Conservation (phyloP, 305 asterid species). For the Fraxinus xanthoxyloides region DNA sequence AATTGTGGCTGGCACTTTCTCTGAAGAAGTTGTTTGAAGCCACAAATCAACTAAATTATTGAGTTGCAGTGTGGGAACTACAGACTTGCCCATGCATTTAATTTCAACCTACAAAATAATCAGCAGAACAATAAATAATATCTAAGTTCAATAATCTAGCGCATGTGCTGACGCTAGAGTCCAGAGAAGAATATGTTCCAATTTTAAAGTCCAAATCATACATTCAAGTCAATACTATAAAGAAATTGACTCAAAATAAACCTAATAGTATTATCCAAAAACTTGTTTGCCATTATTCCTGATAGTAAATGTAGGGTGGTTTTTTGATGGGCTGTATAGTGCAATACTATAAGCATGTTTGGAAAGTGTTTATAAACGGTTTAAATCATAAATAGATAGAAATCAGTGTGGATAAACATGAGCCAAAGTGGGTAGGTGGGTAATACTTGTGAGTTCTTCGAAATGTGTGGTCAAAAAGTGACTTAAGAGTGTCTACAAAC, state of each 20-base stretch:
- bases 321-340: background rate
- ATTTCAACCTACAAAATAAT: conserved; percentile 25
- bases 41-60: conserved; percentile 23
- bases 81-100: conserved; percentile 25
- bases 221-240: background rate
- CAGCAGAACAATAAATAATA: background rate
- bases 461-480: background rate
- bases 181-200: background rate
- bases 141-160: background rate
- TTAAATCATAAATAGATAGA: background rate
- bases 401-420: background rate
- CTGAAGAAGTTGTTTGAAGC: conserved; percentile 15
- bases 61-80: conserved; percentile 25
- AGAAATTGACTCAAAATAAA: background rate
- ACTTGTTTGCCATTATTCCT: background rate
- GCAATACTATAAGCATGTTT: background rate
- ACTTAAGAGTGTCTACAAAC: too few species aligned
- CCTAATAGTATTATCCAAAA: background rate
- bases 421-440: background rate
- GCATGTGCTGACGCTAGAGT: background rate
- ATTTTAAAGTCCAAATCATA: background rate
- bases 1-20: conserved; percentile 18
- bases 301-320: background rate
- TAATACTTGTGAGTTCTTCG: background rate
- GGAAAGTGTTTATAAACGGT: background rate